Percentiles rank a stretch among this genome's conserved stretches.
Conservation (phyloP, 257 asterid species). For the Plantago elongata region DNA sequence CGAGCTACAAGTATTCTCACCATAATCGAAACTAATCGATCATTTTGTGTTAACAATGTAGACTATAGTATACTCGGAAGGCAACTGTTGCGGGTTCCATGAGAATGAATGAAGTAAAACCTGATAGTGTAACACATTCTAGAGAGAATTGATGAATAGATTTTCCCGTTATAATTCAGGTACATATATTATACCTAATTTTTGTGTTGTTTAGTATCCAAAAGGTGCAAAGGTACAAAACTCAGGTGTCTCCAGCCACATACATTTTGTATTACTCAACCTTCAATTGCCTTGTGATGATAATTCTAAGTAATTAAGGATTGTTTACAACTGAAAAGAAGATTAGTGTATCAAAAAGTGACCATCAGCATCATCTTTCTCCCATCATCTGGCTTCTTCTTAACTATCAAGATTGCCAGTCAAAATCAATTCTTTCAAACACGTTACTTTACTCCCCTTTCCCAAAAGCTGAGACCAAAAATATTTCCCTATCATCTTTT, state of each 20-base stretch:
- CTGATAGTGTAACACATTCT: no score
- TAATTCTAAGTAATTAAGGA: background rate
- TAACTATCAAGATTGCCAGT: background rate
- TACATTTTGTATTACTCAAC: background rate
- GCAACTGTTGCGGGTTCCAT: no score
- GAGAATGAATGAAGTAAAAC: no score
- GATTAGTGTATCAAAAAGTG: background rate
- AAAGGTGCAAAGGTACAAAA: no score
- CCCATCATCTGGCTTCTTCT: conserved; percentile 5
- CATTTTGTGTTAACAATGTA: no score
- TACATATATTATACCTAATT: no score
- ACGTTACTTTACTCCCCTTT: background rate
- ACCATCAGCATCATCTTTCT: background rate
- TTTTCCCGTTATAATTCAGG: no score
- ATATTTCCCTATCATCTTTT: background rate
- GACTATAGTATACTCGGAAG: no score
- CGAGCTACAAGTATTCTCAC: no score
- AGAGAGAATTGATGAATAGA: no score
- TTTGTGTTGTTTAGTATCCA: background rate
- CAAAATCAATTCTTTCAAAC: background rate
- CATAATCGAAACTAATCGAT: no score
- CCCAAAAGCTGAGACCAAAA: background rate
- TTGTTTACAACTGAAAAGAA: background rate
- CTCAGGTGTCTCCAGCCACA: background rate
- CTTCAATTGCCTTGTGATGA: background rate